Base-by-base conservation (phyloP, 2,329 filamentous ascomycete species). In the Aspergillus sp. region DNA sequence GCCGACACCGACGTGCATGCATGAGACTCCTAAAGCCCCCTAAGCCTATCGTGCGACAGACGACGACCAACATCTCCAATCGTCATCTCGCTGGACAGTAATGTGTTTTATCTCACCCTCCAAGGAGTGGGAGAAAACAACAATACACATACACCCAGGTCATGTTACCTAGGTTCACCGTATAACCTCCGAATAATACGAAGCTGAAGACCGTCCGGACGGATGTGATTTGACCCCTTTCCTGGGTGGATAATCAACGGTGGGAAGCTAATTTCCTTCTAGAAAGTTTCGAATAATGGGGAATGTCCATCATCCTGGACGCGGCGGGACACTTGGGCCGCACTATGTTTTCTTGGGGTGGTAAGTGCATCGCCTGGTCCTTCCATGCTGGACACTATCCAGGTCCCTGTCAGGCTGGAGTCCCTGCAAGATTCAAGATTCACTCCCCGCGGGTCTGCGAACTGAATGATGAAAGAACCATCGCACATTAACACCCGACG, bases 181-280 rank as follows among this genome's bases (percentile, higher is more conserved):
- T 10, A 29, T 29, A 29, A 11, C 25, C 25, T 7, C 25, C 25
- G 25, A 29, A 11, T 10, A 29, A 29, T 29, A 29, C 25, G 25
- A 29, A 29, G 2, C 7, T 29, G 25, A 29, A 29, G 25, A 29
- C 25, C 25, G 25, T 29, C 25, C 11, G 25, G 25, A 29, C 11
- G 25, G 25, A 29, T 29, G 11, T 29, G 25, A 29, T 29, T 29
- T 29, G 25, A 50, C 47, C 56, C 58, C 54, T 55, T 60, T 60
- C 34, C 34, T 44, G 41, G 49, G 45, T 46, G 51, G 58, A 52
- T 56, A 47, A 52, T 36, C 55, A 59, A 64, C 60, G 59, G 63
- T 50, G 56, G 53, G 63, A 67, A 61, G 59, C 56, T 65, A 68
- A 59, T 59, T 59, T 64, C 58, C 64, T 70, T 69, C 66, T 69